Conservation (phyloP, 495 filamentous ascomycete genomes). For the Viridothelium virens region DNA sequence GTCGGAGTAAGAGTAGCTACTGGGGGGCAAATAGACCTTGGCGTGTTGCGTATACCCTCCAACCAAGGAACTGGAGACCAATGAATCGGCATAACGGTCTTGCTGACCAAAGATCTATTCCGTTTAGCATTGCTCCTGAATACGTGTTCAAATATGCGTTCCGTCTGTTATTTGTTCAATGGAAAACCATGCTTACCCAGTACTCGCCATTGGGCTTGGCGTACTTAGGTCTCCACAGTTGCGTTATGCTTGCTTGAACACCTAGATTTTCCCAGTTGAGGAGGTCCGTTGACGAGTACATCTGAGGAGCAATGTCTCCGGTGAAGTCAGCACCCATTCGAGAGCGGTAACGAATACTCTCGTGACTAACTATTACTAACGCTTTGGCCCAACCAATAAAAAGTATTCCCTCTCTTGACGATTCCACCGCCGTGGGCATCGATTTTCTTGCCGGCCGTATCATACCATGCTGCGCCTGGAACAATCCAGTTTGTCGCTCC, state of each 20-base stretch:
- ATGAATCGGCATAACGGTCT: conserved; percentile 39
- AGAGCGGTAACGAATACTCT: neutral
- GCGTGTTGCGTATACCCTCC: conserved; percentile 33
- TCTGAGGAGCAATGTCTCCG: conserved; percentile 36
- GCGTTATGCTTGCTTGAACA: conserved; percentile 10
- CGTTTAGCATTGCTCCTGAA: neutral
- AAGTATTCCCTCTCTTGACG: conserved; percentile 26
- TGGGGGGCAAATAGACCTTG: conserved; percentile 40
- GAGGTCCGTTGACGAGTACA: conserved; percentile 43
- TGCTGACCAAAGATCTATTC: conserved; percentile 42
- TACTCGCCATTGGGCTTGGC: conserved; percentile 42
- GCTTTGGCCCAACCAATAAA: conserved; percentile 40
- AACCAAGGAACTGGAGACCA: conserved; percentile 33
- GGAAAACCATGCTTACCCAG: conserved; percentile 29
- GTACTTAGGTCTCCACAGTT: conserved; percentile 39
- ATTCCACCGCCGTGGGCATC: conserved; percentile 40
- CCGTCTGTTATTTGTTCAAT: neutral
- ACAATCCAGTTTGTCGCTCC: conserved; percentile 21
- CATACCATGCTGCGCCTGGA: conserved; percentile 37
- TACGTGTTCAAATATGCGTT: neutral
- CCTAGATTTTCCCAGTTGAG: conserved; percentile 37
- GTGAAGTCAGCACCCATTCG: neutral
- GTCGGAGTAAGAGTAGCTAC: conserved; percentile 41
- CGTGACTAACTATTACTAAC: conserved; percentile 34
- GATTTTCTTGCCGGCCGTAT: conserved; percentile 37